Evolutionary conservation across 352 stramenopile species (phyloP).

Genomic region (Globisporangium nagaii): DNA sequence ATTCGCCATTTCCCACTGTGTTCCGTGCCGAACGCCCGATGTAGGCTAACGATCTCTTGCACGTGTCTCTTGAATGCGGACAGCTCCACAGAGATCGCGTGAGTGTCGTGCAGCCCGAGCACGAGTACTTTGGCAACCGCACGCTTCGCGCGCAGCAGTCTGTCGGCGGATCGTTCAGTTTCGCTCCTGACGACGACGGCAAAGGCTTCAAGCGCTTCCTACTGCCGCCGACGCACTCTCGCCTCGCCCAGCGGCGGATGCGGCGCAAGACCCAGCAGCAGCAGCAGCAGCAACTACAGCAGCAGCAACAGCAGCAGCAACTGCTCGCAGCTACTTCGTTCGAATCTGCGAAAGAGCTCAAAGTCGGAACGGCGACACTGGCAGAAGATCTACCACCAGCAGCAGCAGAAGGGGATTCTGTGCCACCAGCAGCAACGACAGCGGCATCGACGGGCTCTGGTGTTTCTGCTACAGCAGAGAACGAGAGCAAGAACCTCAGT

Average conservation of each 20-base stretch:
- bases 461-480: slow-evolving; percentile 17
- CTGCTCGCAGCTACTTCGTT: slow-evolving; percentile 5
- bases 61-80: too few species aligned
- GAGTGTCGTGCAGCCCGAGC: slow-evolving; percentile 54
- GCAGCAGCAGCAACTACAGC: slow-evolving; percentile 6
- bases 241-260: slow-evolving; percentile 22
- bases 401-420: slow-evolving; percentile 8
- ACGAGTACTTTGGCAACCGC: slow-evolving; percentile 41
- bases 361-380: slow-evolving; percentile 5
- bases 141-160: slow-evolving; percentile 23
- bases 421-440: not conserved
- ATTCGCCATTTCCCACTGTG: not conserved
- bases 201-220: slow-evolving; percentile 38
- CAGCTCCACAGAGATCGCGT: slow-evolving; percentile 63
- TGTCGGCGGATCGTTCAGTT: slow-evolving; percentile 8
- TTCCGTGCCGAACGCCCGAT: not conserved
- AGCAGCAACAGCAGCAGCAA: slow-evolving; percentile 11
- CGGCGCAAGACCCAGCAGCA: slow-evolving; percentile 29
- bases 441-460: not conserved
- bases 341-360: slow-evolving; percentile 17
- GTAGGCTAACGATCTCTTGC: too few species aligned
- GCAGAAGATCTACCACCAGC: slow-evolving; percentile 13
- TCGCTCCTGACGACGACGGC: slow-evolving; percentile 31
- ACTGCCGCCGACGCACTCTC: slow-evolving; percentile 22
- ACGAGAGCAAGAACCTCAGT: slow-evolving; percentile 50